Evolutionary conservation across 345 rosid genomes (phyloP).

Genomic region (Abelmoschus esculentus): DNA sequence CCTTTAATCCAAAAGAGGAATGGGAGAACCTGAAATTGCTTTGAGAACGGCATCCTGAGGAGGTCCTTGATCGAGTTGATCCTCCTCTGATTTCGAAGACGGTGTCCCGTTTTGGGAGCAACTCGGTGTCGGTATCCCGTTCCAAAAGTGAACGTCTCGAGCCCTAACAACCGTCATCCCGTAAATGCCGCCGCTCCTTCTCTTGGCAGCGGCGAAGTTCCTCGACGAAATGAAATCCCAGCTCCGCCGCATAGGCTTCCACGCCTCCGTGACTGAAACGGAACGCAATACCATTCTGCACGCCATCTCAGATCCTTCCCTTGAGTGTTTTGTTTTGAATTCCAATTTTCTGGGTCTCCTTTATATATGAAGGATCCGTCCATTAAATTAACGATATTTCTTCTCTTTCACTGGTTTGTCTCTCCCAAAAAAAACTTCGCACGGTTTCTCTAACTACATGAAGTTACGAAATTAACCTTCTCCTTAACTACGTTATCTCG

Average conservation of each 20-base stretch:
- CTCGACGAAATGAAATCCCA: slow-evolving; percentile 17
- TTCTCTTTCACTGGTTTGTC: neutral
- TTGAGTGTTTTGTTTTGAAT: neutral
- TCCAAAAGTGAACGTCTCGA: slow-evolving; percentile 5
- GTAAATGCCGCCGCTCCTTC: slow-evolving; percentile 8
- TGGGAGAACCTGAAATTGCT: slow-evolving; percentile 65
- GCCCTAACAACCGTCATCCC: neutral
- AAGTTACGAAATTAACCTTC: neutral
- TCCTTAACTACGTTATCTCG: too few species aligned
- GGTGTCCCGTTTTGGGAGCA: slow-evolving; percentile 23
- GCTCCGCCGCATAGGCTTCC: slow-evolving; percentile 27
- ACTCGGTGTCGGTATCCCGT: slow-evolving; percentile 1
- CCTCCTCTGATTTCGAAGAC: slow-evolving; percentile 5
- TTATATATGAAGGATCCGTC: neutral
- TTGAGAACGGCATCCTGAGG: slow-evolving; percentile 92
- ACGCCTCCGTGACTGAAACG: slow-evolving; percentile 47
- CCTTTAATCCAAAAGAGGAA: too few species aligned
- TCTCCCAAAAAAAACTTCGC: neutral
- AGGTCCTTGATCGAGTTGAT: slow-evolving; percentile 14
- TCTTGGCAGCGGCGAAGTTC: slow-evolving; percentile 4
- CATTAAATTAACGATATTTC: slow-evolving; percentile 8
- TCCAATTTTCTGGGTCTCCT: neutral
- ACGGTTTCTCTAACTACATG: neutral
- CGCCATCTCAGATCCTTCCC: slow-evolving; percentile 41
- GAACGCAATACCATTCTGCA: slow-evolving; percentile 60